Conservation (phyloP, 768 basidiomycete species). For the Amanita molliuscula region DNA sequence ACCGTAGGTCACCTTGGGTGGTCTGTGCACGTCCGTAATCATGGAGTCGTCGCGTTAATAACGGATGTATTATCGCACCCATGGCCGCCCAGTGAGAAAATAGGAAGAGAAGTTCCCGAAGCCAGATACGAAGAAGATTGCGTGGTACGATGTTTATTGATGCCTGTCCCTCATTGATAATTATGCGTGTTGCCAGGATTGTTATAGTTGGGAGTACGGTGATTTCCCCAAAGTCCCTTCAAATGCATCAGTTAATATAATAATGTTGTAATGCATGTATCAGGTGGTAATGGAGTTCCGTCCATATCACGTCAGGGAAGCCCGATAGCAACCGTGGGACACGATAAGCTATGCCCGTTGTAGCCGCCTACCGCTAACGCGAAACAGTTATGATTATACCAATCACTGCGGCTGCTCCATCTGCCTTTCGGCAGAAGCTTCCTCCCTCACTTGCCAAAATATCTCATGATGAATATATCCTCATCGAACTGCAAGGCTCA, state of each 20-base stretch:
- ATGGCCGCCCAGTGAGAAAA: conserved; percentile 58
- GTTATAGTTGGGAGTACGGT: conserved; percentile 64
- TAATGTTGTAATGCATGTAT: not conserved
- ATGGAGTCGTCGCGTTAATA: conserved; percentile 72
- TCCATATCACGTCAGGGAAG: not conserved
- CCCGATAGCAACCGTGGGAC: not conserved
- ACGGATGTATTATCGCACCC: conserved; percentile 59
- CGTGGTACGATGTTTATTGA: conserved; percentile 37
- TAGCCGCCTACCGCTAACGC: not conserved
- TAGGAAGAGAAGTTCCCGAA: conserved; percentile 54
- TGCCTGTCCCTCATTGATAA: not conserved
- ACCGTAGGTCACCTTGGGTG: conserved; percentile 82
- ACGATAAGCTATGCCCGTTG: not conserved
- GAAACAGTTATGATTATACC: conserved; percentile 51
- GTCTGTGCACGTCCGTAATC: conserved; percentile 74
- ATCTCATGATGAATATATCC: conserved; percentile 68
- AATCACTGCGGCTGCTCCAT: conserved; percentile 29
- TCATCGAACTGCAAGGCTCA: conserved; percentile 83
- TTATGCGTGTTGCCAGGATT: conserved; percentile 34
- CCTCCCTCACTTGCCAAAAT: conserved; percentile 59
- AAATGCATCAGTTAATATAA: not conserved
- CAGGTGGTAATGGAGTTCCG: not conserved
- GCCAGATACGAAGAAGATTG: conserved; percentile 52
- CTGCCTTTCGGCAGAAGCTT: conserved; percentile 31
- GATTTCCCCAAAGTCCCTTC: conserved; percentile 15